Evolutionary conservation across 495 filamentous ascomycete genomes (phyloP), one percentile per base, ranked within the genome.

Genomic region (Neurospora sp.): DNA sequence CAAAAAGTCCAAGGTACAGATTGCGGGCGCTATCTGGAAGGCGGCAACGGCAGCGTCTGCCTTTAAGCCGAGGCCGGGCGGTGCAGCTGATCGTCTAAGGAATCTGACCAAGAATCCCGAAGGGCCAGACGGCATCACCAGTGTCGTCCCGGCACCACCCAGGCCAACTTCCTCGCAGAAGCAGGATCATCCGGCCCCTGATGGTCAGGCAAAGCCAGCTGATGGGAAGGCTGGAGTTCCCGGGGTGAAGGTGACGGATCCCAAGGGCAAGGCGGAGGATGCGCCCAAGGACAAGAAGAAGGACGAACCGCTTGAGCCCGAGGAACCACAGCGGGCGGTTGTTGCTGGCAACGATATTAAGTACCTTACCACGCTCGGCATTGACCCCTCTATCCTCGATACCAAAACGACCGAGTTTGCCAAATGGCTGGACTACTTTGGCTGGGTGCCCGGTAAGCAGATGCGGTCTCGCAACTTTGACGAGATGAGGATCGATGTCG

Each of bases 1-100:
- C 3, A 86, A 90, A 73, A 91, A 94, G 75, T 90, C 89, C 0
- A 86, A 81, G 68, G 87, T 84, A 39, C 91, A 96, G 59, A 85
- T 96, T 75, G 92, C 92, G 37, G 90, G 89, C 41, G 85, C 88
- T n/a, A 90, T 98, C 73, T 90, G 91, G 77, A 94, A 94, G 78
- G 94, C 94, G 41, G 94, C 96, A 14, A 89, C 87, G 40, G 89
- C 93, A n/a, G 90, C 92, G 72, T 79, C 74, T 44, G 90, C 90
- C 22, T 98, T 98, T 84, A 94, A 92, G 76, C 93, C 94, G 20
- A 87, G 94, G 44, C 88, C 90, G 18, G 93, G 93, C 39, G 94
- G 93, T 70, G 93, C 92, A 41, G 92, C 88, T 41, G 93, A 94
- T 71, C 90, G 90, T 71, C 80, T 94, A 38, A 81, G 89, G 69